Conservation (phyloP, 2,329 filamentous ascomycete genomes). For the Emmonsia crescens region DNA sequence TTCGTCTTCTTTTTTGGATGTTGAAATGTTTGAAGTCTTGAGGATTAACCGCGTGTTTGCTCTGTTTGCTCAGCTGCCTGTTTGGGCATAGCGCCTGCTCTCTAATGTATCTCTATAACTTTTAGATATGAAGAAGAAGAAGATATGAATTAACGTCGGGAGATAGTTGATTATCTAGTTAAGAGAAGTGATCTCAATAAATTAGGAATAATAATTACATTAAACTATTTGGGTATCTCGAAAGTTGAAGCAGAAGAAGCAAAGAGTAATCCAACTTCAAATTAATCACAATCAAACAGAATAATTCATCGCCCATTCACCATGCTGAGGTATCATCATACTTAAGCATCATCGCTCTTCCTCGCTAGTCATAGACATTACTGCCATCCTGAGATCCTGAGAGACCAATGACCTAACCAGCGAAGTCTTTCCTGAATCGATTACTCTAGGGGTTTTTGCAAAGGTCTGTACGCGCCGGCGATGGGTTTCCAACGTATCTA, state of each 20-base stretch:
- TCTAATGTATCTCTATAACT: too few species aligned
- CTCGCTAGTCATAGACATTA: background rate
- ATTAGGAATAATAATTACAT: background rate
- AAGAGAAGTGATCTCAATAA: background rate
- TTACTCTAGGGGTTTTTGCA: background rate
- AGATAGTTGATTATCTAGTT: background rate
- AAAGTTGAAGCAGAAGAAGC: background rate
- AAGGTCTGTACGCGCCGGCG: background rate
- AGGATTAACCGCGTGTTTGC: constrained; percentile 6
- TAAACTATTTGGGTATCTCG: background rate
- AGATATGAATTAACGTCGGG: background rate
- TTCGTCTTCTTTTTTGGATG: background rate
- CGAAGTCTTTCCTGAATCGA: background rate
- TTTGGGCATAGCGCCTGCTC: background rate
- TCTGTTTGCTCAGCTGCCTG: constrained; percentile 9
- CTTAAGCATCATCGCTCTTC: background rate
- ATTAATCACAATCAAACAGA: background rate
- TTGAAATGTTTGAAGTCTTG: background rate
- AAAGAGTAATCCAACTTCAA: background rate
- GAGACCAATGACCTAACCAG: background rate
- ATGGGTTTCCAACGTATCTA: too few species aligned
- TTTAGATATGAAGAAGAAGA: too few species aligned
- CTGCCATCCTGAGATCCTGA: background rate
- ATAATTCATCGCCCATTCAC: background rate
- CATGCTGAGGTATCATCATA: background rate